These are phyloP conservation scores for Boletus sp. DNA, from an alignment of 1,284 basidiomycete genomes.

Conservation along the genomic window DNA sequence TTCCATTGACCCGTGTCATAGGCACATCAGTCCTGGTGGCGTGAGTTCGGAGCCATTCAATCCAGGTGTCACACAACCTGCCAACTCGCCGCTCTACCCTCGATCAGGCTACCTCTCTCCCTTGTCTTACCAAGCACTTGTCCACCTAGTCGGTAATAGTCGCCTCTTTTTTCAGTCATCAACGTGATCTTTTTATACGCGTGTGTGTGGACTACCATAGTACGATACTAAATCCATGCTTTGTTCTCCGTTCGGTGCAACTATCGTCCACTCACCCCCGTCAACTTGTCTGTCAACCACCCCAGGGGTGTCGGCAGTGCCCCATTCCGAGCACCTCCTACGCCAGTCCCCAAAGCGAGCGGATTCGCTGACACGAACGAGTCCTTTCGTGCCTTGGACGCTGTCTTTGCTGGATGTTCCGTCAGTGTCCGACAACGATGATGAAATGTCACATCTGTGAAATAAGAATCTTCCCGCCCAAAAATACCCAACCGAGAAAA, in stretches of 20 bases:
- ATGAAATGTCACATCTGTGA: constrained; percentile 1
- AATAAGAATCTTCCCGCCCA: not conserved
- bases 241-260: not conserved
- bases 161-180: not conserved
- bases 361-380: constrained; percentile 77
- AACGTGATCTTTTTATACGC: not conserved
- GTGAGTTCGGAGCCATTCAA: constrained; percentile 12
- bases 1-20: constrained; percentile 9
- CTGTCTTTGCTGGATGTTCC: constrained; percentile 53
- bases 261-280: constrained; percentile 46
- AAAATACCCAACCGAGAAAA: not conserved
- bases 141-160: constrained; percentile 1
- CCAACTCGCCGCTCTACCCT: not conserved
- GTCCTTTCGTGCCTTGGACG: constrained; percentile 68
- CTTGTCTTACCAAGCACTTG: not conserved
- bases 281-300: constrained; percentile 74
- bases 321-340: constrained; percentile 59
- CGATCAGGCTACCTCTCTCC: not conserved
- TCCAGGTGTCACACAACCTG: not conserved
- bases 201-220: not conserved
- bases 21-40: constrained; percentile 29
- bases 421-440: constrained; percentile 13
- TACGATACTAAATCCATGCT: not conserved
- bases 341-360: constrained; percentile 59
- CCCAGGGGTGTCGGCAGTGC: constrained; percentile 70